phyloP scores from a whole-genome alignment of 108 stramenopile genomes.

The Skeletonema potamos region DNA sequence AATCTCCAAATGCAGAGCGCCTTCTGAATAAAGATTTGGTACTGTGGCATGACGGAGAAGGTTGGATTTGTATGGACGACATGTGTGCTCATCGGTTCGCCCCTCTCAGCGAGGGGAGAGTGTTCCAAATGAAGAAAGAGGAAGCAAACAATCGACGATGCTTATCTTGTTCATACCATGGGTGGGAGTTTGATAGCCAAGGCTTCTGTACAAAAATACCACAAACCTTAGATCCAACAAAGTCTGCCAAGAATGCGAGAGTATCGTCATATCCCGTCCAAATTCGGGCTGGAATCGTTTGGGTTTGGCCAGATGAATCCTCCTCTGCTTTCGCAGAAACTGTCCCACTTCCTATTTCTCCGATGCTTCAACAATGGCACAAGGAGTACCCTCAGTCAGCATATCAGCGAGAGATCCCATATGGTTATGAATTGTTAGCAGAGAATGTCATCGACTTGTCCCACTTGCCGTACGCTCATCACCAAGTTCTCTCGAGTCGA shows the following conservation, averaged over 20 bases:
- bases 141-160: not conserved
- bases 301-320: conserved; percentile 32
- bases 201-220: conserved; percentile 24
- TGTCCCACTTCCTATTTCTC: conserved; percentile 19
- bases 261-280: conserved; percentile 30
- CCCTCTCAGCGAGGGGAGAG: conserved; percentile 42
- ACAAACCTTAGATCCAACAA: conserved; percentile 1
- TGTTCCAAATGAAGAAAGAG: not conserved
- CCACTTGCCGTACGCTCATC: conserved; percentile 17
- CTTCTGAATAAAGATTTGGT: conserved; percentile 11
- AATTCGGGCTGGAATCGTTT: conserved; percentile 13
- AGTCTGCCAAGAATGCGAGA: not conserved
- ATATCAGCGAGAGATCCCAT: conserved; percentile 21
- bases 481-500: conserved; percentile 1
- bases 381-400: not conserved
- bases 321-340: conserved; percentile 3
- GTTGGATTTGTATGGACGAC: conserved; percentile 34
- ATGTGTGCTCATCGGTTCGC: conserved; percentile 42
- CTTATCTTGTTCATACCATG: conserved; percentile 39
- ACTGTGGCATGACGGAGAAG: conserved; percentile 24
- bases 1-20: conserved; percentile 9
- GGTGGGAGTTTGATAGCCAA: conserved; percentile 36
- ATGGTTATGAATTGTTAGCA: conserved; percentile 16
- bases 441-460: conserved; percentile 21
- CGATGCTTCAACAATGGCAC: not conserved